Conservation (phyloP, 2,329 filamentous ascomycete species). For the Monosporascus sp. region DNA sequence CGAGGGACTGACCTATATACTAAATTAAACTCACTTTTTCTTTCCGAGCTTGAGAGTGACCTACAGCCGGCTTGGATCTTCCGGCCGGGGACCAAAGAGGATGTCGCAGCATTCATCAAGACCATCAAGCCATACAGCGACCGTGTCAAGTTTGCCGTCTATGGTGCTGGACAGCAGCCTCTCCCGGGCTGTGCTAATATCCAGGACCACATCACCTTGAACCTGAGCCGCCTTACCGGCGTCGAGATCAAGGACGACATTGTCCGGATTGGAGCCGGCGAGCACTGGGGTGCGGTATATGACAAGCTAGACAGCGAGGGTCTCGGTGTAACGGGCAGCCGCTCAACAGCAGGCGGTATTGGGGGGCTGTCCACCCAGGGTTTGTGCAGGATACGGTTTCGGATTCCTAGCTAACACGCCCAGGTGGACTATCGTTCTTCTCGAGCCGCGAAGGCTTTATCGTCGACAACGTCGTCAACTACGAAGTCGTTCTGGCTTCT, state of each 20-base stretch:
- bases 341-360: slow-evolving; percentile 28
- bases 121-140: not conserved
- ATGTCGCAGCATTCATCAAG: slow-evolving; percentile 1
- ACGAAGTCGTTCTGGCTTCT: slow-evolving; percentile 35
- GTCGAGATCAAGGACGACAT: slow-evolving; percentile 2
- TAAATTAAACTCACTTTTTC: not conserved
- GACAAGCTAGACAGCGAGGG: slow-evolving; percentile 22
- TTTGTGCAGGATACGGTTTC: not conserved
- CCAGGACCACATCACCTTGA: slow-evolving; percentile 5
- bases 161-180: slow-evolving; percentile 8
- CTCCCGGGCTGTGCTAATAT: slow-evolving; percentile 7
- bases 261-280: slow-evolving; percentile 5
- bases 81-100: slow-evolving; percentile 6
- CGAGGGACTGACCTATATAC: no score
- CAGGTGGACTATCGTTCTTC: not conserved
- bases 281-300: slow-evolving; percentile 33
- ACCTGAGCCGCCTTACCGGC: slow-evolving; percentile 3
- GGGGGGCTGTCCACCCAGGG: slow-evolving; percentile 21
- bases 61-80: slow-evolving; percentile 8
- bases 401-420: no score
- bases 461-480: slow-evolving; percentile 22
- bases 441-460: not conserved
- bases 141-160: slow-evolving; percentile 5
- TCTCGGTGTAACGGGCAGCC: slow-evolving; percentile 29
- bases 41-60: slow-evolving; percentile 10